Evolutionary conservation across 345 rosid genomes (phyloP), one percentile per base, ranked within the genome.

Genomic region (Tarenaya hassleriana): DNA sequence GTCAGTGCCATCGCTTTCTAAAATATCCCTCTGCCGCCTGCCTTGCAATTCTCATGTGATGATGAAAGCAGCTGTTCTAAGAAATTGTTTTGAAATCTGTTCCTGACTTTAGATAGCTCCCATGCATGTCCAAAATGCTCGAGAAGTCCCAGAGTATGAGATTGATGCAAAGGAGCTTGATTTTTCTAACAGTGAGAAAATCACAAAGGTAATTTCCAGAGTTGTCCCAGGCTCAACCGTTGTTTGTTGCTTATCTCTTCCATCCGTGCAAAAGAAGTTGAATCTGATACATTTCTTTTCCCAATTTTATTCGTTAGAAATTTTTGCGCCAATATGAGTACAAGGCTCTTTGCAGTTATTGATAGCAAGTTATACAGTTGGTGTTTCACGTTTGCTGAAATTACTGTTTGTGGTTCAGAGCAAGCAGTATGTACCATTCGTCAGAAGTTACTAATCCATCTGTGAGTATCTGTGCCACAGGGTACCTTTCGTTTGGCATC

Each of bases 61-160:
- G 24, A 7, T 16, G 27, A 3, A 17, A 44, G 10, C 4, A 3
- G 33, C 13, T 50, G n/a, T 66, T 10, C 39, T 58, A 56, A n/a
- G 42, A 42, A 13, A 24, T 34, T 62, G 18, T 11, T 61, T 48
- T 10, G 24, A 46, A 34, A 29, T 24, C 15, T 8, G 14, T 43
- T 27, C 50, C 16, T 38, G 11, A 32, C 34, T 62, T 44, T 63
- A 86, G 92, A 58, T 76, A 74, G 86, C 88, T 47, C 95, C 92
- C 16, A 83, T 86, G 95, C 89, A 75, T 53, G 88, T 80, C 13
- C 63, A 66, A 40, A 74, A 75, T 69, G 78, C 75, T 47, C 73
- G 73, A 58, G 92, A 86, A 65, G 86, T 81, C 49, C 95, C 95
- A 16, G 88, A 83, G 56, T 86, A 86, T 48, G 95, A 86, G 71